These are phyloP conservation scores for Blastocystis sp. DNA, from an alignment of 352 stramenopile species.

Conservation along the genomic window DNA sequence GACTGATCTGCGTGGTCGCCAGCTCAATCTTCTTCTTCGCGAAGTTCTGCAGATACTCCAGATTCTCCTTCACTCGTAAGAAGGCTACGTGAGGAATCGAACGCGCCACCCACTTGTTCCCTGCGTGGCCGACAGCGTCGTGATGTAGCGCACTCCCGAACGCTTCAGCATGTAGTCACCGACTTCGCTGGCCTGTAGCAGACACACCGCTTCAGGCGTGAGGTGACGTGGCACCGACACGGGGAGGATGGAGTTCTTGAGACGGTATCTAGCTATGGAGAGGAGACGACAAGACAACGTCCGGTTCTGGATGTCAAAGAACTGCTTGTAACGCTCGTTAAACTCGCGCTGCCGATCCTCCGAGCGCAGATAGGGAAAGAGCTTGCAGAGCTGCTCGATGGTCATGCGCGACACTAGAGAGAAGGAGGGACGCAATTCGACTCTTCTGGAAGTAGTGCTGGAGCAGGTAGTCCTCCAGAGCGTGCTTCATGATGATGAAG, in stretches of 20 bases:
- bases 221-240: conserved; percentile 25
- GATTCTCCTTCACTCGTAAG: conserved; percentile 40
- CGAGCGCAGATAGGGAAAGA: conserved; percentile 22
- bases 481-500: not conserved
- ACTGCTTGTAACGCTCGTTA: conserved; percentile 34
- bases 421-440: not conserved
- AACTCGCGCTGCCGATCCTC: conserved; percentile 4
- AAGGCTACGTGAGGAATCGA: not conserved
- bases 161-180: not conserved
- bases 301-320: conserved; percentile 17
- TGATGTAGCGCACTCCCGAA: not conserved
- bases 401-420: not conserved
- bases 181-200: conserved; percentile 13
- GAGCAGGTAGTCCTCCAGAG: conserved; percentile 35
- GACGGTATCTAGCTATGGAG: conserved; percentile 1
- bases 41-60: conserved; percentile 28
- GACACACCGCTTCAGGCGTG: conserved; percentile 28
- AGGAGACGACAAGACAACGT: not conserved
- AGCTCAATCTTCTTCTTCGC: not conserved
- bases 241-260: not conserved
- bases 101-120: not conserved
- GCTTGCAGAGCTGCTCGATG: not conserved
- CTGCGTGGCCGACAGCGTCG: not conserved
- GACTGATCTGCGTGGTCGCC: not conserved
- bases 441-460: conserved; percentile 32